Percentiles rank a stretch among this genome's conserved stretches.
Conservation (phyloP, 2,329 filamentous ascomycete genomes). For the Pyricularia sp. region DNA sequence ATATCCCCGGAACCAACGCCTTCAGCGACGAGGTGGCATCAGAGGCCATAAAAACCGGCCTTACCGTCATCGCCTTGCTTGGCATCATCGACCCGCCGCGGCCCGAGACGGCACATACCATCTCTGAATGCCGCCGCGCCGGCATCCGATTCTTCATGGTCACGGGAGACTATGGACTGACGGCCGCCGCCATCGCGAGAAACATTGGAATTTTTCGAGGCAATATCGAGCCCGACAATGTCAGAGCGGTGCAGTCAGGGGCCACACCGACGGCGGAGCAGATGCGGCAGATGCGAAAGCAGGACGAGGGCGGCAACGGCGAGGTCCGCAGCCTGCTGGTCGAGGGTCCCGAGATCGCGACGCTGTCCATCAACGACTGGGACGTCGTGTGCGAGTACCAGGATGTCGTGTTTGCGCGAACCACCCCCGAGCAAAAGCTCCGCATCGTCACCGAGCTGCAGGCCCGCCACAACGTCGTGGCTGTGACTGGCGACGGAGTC, state of each 20-base stretch:
- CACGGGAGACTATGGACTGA: conserved; percentile 65
- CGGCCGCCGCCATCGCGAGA: conserved; percentile 57
- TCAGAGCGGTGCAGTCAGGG: conserved; percentile 36
- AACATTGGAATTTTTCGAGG: conserved; percentile 53
- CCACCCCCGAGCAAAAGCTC: conserved; percentile 67
- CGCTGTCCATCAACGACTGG: conserved; percentile 57
- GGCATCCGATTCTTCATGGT: conserved; percentile 71
- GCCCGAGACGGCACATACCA: conserved; percentile 54
- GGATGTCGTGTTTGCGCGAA: conserved; percentile 65
- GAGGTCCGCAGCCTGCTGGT: conserved; percentile 35
- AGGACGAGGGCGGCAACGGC: conserved; percentile 5
- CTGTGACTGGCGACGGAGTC: conserved; percentile 82
- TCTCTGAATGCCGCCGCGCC: conserved; percentile 51
- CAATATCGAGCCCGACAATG: conserved; percentile 25
- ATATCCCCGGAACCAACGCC: conserved; percentile 28
- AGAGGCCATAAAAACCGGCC: conserved; percentile 37
- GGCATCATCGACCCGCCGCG: conserved; percentile 70
- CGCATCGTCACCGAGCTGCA: conserved; percentile 69
- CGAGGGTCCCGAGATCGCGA: conserved; percentile 51
- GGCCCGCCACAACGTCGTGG: conserved; percentile 50
- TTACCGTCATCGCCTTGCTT: conserved; percentile 61
- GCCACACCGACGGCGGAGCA: conserved; percentile 27
- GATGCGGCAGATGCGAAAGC: conserved; percentile 13
- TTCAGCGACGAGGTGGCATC: conserved; percentile 44
- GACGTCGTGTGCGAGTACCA: conserved; percentile 48